These are phyloP conservation scores for Cryptococcus floricola DNA, from an alignment of 1,284 basidiomycete genomes.

Conservation along the genomic window DNA sequence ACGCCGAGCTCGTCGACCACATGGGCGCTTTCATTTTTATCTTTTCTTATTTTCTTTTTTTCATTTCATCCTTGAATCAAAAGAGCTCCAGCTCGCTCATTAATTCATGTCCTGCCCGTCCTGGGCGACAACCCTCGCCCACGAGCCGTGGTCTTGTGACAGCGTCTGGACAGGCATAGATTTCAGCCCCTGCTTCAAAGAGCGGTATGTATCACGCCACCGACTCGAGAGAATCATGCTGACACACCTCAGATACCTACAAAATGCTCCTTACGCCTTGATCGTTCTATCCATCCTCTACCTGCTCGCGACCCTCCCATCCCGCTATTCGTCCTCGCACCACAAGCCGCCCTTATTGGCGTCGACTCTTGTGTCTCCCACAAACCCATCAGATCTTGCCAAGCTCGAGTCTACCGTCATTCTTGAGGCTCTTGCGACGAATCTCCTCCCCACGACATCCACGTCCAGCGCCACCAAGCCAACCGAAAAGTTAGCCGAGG, in stretches of 20 bases:
- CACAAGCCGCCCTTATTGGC: conserved; percentile 2
- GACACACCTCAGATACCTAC: conserved; percentile 7
- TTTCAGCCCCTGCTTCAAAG: conserved; percentile 46
- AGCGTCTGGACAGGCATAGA: conserved; percentile 50
- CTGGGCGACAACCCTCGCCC: too few relatives aligned
- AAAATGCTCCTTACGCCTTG: conserved; percentile 35
- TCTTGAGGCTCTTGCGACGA: conserved; percentile 28
- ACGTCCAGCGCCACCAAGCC: neutral
- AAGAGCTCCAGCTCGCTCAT: too few relatives aligned
- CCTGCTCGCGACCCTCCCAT: conserved; percentile 14
- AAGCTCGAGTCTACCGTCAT: conserved; percentile 42
- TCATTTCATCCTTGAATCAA: too few relatives aligned
- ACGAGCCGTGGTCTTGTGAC: conserved; percentile 10
- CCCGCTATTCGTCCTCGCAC: neutral
- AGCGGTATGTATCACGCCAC: conserved; percentile 28
- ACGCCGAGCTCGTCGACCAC: too few relatives aligned
- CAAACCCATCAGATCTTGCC: conserved; percentile 28
- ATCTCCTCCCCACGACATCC: conserved; percentile 15
- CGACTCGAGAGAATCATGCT: conserved; percentile 9
- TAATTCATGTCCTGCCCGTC: too few relatives aligned
- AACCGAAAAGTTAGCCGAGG: conserved; percentile 4
- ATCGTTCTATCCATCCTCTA: conserved; percentile 25
- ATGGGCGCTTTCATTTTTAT: too few relatives aligned
- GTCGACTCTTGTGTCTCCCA: conserved; percentile 25
- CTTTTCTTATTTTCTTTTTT: too few relatives aligned